Percentiles rank a stretch among this genome's conserved stretches.
phyloP scores from a whole-genome alignment of 441 rosid genomes.

The Corymbia calophylla region DNA sequence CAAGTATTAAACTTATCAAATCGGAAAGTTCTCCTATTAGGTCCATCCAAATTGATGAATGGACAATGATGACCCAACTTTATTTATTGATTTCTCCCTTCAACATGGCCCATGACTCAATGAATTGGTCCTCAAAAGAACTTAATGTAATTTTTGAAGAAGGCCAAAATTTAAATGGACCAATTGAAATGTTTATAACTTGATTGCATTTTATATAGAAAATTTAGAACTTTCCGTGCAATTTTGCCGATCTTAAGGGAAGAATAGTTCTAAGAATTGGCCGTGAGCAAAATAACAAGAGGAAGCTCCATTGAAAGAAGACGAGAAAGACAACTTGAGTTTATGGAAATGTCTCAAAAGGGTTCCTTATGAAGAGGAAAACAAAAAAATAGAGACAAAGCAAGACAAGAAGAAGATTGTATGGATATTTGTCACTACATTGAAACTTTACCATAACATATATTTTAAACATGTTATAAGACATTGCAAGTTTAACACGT shows the following conservation, averaged over 20 bases:
- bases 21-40: neutral
- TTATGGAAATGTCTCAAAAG: neutral
- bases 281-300: neutral
- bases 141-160: neutral
- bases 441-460: neutral
- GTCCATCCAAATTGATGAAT: neutral
- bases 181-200: neutral
- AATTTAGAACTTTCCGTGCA: fast-evolving
- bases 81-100: neutral
- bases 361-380: neutral
- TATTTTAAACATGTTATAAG: neutral
- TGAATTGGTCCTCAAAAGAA: neutral
- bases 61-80: neutral
- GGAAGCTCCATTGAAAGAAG: neutral
- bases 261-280: neutral
- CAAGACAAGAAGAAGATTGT: neutral
- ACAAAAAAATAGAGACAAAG: neutral
- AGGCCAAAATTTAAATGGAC: neutral
- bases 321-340: neutral
- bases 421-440: neutral
- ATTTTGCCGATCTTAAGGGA: neutral
- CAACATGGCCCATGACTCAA: fast-evolving
- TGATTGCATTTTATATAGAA: neutral
- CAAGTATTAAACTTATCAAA: neutral
- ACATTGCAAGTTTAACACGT: neutral